Conservation (phyloP, 192 early-diverging fungal species). For the Coemansia sp. region DNA sequence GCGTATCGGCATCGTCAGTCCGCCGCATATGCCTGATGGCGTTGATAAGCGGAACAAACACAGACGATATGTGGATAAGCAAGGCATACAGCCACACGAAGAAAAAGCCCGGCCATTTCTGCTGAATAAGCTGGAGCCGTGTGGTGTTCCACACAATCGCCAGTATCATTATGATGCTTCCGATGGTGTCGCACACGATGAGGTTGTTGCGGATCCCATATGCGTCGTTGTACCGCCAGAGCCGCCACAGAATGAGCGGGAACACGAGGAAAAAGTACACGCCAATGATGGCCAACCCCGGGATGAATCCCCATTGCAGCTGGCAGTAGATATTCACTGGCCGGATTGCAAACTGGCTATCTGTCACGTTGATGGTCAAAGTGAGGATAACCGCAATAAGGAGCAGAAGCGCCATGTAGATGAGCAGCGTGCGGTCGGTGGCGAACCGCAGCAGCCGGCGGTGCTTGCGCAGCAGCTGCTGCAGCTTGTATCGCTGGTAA, state of each 20-base stretch:
- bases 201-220: constrained; percentile 62
- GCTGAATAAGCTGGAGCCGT: constrained; percentile 9
- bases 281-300: constrained; percentile 14
- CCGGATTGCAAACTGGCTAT: constrained; percentile 29
- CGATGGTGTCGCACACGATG: constrained; percentile 48
- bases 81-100: constrained; percentile 35
- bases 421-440: constrained; percentile 20
- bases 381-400: constrained; percentile 5
- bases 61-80: constrained; percentile 39
- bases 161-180: constrained; percentile 29
- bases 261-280: constrained; percentile 51
- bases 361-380: constrained; percentile 19
- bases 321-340: constrained; percentile 17
- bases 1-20: background rate
- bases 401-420: constrained; percentile 10
- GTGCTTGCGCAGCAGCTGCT: constrained; percentile 26
- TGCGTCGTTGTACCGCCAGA: constrained; percentile 53
- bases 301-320: constrained; percentile 27
- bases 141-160: constrained; percentile 40
- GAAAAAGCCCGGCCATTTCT: constrained; percentile 27
- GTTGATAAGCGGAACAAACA: constrained; percentile 30
- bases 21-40: constrained; percentile 21
- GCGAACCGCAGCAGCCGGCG: constrained; percentile 21
- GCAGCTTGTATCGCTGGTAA: constrained; percentile 2
- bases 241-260: constrained; percentile 51